phyloP scores from a whole-genome alignment of 2,329 filamentous ascomycete species.

The Huntiella bhutanensis region DNA sequence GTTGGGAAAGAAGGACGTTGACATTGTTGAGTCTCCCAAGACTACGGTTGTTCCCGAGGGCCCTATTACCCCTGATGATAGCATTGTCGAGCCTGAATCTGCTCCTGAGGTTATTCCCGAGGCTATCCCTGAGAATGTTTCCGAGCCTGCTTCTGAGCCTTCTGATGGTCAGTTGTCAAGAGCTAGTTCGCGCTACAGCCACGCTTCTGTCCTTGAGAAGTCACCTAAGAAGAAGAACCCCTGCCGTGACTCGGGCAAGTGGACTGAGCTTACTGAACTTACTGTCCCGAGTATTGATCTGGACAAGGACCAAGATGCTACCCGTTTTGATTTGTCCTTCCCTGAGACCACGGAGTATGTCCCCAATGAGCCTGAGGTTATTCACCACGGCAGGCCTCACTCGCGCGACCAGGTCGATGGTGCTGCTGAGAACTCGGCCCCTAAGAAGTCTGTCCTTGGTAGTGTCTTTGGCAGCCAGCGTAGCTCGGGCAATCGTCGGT shows the following conservation, averaged over 20 bases:
- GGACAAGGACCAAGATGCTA: conserved; percentile 9
- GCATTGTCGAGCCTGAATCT: background rate
- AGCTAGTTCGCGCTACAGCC: conserved; percentile 10
- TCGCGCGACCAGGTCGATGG: conserved; percentile 1
- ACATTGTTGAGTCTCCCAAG: background rate
- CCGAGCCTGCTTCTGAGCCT: background rate
- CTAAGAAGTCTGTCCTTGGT: conserved; percentile 8
- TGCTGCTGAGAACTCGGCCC: background rate
- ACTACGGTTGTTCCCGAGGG: background rate
- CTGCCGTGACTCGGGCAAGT: conserved; percentile 8
- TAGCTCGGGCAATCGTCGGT: background rate
- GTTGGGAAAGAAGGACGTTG: background rate
- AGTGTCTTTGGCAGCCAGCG: conserved; percentile 3
- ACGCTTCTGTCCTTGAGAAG: conserved; percentile 3
- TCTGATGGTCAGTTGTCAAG: conserved; percentile 8
- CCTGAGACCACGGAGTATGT: conserved; percentile 7
- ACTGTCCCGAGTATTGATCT: conserved; percentile 9
- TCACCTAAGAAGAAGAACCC: conserved; percentile 5
- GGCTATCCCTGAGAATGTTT: background rate
- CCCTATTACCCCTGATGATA: background rate
- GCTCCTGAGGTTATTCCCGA: background rate
- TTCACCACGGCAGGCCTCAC: conserved; percentile 1
- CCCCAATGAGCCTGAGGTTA: background rate
- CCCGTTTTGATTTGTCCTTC: conserved; percentile 8
- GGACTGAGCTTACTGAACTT: conserved; percentile 10